Base-by-base conservation (phyloP, 768 basidiomycete species). In the Tulasnella calospora region DNA sequence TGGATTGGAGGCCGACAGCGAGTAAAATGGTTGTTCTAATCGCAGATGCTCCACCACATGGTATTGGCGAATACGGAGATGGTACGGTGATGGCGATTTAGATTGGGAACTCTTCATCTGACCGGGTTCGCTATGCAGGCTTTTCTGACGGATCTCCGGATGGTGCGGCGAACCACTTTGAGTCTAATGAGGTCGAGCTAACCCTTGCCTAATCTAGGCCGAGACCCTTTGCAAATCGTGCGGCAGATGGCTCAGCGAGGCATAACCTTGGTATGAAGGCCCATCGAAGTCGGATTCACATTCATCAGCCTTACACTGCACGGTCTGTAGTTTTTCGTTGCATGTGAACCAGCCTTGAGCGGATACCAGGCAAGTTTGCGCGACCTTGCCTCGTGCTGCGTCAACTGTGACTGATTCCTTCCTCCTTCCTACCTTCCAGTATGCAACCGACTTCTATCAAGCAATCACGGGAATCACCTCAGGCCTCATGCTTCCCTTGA, bases 11-110 rank as follows among this genome's bases (percentile, higher is more conserved):
- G 82, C 87, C 88, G 72, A 85, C 89, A 70, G 93, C 97, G 36
- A 94, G 92, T 83, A 98, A 94, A 87, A 98, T 99, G 95, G 89
- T 95, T 73, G 95, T 99, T 7, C 89, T 98, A 82, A 96, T 98
- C 82, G 96, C 97, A 23, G 97, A 99, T 87, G 97, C 97, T 0
- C 97, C 97, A 47, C 95, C 96, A 21, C 97, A 99, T 85, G 97
- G 96, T 2, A 94, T 98, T 82, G 96, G 96, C 79, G 96, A 98
- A 84, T 95, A 95, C 80, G 97, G 96, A 23, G 97, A 98, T 85
- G 96, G 95, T 95, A 33, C 21, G 51, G 46, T 69, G 36, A 55
- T 57, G 46, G 40, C 38, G 27, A 41, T 44, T 27, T 74, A 77
- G 78, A 71, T 70, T 78, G 44, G 33, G 15, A 46, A 73, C 73